A percentile compares a stretch with the other conserved stretches of the same genome.
phyloP scores from a whole-genome alignment of 2,329 filamentous ascomycete species.

The Microdochium paspali region DNA sequence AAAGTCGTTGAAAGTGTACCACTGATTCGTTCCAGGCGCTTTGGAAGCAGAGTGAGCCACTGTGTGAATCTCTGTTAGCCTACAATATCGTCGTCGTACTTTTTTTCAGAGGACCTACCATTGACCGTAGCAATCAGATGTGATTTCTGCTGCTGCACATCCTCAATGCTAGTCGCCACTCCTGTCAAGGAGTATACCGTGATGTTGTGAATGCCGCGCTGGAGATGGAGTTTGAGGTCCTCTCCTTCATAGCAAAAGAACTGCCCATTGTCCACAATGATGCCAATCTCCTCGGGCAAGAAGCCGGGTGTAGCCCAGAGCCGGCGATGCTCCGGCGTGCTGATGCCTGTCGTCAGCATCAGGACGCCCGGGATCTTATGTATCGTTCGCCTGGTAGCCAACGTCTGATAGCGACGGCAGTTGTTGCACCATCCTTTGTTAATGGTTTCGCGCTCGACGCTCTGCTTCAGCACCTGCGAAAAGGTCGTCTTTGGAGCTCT shows the following conservation, averaged over 20 bases:
- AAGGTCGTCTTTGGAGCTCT: constrained; percentile 57
- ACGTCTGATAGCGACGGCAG: constrained; percentile 83
- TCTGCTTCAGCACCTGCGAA: constrained; percentile 84
- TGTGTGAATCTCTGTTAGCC: too few relatives aligned
- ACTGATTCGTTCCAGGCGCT: constrained; percentile 55
- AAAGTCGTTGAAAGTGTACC: constrained; percentile 98
- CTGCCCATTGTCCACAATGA: constrained; percentile 84
- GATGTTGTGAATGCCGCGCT: constrained; percentile 71
- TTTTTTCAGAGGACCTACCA: constrained; percentile 34
- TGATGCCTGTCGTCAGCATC: constrained; percentile 76
- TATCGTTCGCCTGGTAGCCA: constrained; percentile 77
- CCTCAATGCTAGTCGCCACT: constrained; percentile 82
- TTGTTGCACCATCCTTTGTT: constrained; percentile 88
- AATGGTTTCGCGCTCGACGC: constrained; percentile 80
- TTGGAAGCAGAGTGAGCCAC: constrained; percentile 57
- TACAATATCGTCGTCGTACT: neutral
- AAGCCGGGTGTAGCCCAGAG: constrained; percentile 87
- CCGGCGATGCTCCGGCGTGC: constrained; percentile 61
- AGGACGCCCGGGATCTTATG: constrained; percentile 76
- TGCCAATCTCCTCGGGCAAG: constrained; percentile 87
- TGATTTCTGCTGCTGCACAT: constrained; percentile 73
- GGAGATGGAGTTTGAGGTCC: constrained; percentile 71
- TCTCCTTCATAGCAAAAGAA: constrained; percentile 93
- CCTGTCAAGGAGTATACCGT: constrained; percentile 88
- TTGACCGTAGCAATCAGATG: constrained; percentile 91